Percentiles rank a stretch among this genome's conserved stretches.
phyloP scores from a whole-genome alignment of 2,329 filamentous ascomycete genomes.

The Lachnellula arida region DNA sequence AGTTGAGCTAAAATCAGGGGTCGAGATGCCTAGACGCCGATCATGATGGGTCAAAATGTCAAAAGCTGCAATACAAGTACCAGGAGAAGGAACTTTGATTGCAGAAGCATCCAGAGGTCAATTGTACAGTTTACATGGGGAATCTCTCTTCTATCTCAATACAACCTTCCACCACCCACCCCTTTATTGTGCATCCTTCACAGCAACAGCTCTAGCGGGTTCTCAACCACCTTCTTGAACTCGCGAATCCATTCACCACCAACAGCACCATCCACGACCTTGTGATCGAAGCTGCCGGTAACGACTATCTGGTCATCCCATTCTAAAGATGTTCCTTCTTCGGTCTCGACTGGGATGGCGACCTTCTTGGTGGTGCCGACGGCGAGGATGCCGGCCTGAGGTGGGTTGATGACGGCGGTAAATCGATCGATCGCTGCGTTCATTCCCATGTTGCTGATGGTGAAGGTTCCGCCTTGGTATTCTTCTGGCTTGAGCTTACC shows the following conservation, averaged over 20 bases:
- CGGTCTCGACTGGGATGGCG: slow-evolving; percentile 76
- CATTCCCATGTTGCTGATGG: slow-evolving; percentile 99
- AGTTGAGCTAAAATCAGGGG: background rate
- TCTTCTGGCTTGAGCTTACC: slow-evolving; percentile 99
- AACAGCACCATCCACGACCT: slow-evolving; percentile 93
- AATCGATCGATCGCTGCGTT: slow-evolving; percentile 94
- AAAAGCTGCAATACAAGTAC: background rate
- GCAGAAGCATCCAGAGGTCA: slow-evolving; percentile 6
- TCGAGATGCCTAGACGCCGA: background rate
- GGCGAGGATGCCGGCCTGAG: slow-evolving; percentile 90
- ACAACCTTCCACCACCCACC: slow-evolving; percentile 3
- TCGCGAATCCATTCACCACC: slow-evolving; percentile 96
- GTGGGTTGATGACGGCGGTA: slow-evolving; percentile 98
- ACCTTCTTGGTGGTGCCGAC: slow-evolving; percentile 96
- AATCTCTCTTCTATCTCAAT: slow-evolving; percentile 9
- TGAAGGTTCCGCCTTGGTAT: slow-evolving; percentile 98
- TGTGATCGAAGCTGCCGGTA: slow-evolving; percentile 97
- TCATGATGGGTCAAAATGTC: background rate
- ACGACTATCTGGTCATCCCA: slow-evolving; percentile 98
- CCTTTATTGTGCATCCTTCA: slow-evolving; percentile 35
- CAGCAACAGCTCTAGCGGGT: slow-evolving; percentile 89
- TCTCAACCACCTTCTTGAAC: slow-evolving; percentile 97
- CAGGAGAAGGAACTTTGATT: slow-evolving; percentile 1
- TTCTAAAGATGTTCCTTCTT: slow-evolving; percentile 72
- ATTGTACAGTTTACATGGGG: slow-evolving; percentile 14